Evolutionary conservation across 78 protist genomes (phyloP).

Genomic region (Dictyostelium purpureum): DNA sequence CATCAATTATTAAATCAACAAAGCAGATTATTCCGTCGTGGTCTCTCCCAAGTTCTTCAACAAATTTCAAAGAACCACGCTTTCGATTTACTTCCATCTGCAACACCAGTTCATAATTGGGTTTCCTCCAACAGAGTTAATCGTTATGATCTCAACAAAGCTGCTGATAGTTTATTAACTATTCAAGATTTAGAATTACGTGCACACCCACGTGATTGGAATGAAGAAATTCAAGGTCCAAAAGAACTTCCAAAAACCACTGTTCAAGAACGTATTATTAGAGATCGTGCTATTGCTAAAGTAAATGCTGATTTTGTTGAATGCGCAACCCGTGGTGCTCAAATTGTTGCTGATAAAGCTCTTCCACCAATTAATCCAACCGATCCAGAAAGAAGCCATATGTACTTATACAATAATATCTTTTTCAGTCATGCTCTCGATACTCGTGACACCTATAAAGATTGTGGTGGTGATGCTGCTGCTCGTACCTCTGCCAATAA

Average conservation of each 20-base stretch:
- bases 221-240: constrained; percentile 81
- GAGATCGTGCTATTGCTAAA: constrained; percentile 80
- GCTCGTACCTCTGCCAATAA: constrained; percentile 76
- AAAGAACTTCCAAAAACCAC: constrained; percentile 53
- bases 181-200: constrained; percentile 44
- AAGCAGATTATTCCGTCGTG: constrained; percentile 1
- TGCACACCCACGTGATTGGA: constrained; percentile 85
- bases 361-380: constrained; percentile 83
- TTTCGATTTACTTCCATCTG: constrained; percentile 46
- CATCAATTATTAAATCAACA: constrained; percentile 35
- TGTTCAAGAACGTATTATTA: constrained; percentile 67
- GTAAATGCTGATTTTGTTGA: constrained; percentile 86
- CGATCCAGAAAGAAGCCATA: constrained; percentile 67
- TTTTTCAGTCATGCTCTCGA: constrained; percentile 74
- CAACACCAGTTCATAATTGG: constrained; percentile 36
- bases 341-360: constrained; percentile 20
- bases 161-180: constrained; percentile 24
- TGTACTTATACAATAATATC: constrained; percentile 85
- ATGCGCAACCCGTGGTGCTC: constrained; percentile 83
- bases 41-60: neutral
- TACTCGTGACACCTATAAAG: constrained; percentile 48
- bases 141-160: constrained; percentile 13
- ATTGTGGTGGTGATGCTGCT: constrained; percentile 78
- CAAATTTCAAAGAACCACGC: constrained; percentile 2
- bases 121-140: neutral